A percentile compares a stretch with the other conserved stretches of the same genome.
These are phyloP conservation scores for Chaetomium olivaceum DNA, from an alignment of 2,329 filamentous ascomycete species.

Conservation along the genomic window DNA sequence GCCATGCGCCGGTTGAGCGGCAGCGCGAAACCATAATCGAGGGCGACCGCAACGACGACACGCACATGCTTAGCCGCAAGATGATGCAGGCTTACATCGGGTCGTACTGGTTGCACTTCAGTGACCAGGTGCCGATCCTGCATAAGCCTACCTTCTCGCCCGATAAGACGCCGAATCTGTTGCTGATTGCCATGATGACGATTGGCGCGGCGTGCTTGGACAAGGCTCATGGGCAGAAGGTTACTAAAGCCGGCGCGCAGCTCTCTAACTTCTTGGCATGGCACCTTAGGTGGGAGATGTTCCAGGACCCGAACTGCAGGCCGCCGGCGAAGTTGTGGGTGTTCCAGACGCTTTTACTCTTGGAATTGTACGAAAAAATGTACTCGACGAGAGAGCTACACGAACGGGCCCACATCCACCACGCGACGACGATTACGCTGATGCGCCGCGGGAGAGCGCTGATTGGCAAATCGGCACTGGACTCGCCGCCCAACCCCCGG, in stretches of 20 bases:
- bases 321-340: constrained; percentile 95
- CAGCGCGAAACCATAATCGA: constrained; percentile 76
- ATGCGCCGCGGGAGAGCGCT: constrained; percentile 93
- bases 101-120: constrained; percentile 94
- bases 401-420: constrained; percentile 93
- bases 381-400: constrained; percentile 90
- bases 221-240: constrained; percentile 71
- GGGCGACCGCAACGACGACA: constrained; percentile 68
- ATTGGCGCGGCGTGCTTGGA: constrained; percentile 90
- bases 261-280: constrained; percentile 88
- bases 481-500: constrained; percentile 75
- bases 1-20: constrained; percentile 70
- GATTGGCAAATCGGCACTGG: constrained; percentile 79
- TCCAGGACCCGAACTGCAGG: constrained; percentile 85
- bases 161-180: constrained; percentile 78
- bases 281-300: constrained; percentile 94
- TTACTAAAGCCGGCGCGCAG: constrained; percentile 75
- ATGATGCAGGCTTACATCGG: constrained; percentile 97
- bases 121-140: constrained; percentile 88
- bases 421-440: constrained; percentile 89
- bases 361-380: constrained; percentile 98
- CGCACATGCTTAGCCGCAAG: constrained; percentile 73
- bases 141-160: constrained; percentile 93
- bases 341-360: constrained; percentile 83
- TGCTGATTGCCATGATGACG: constrained; percentile 86